Base-by-base conservation (phyloP, 306 rosid species). In the Dalbergia oliveri region DNA sequence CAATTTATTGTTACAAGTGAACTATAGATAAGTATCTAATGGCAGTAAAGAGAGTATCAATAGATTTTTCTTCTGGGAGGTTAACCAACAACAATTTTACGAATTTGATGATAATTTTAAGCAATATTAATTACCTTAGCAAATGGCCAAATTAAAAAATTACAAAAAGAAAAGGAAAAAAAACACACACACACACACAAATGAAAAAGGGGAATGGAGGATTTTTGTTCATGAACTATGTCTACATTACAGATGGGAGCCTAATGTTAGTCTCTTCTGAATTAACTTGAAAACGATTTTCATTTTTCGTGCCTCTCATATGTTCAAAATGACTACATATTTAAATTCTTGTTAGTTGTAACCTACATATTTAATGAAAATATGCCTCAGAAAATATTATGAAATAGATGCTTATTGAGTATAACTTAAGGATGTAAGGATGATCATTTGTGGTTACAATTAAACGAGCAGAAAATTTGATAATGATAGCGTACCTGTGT, bases 401-500 rank as follows among this genome's bases (percentile, higher is more conserved):
- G 57, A 49, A 50, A 75, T 45, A 69, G 37, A 65, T n/a, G 75
- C 60, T 70, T 35, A 61, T 79, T 57, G 57, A n/a, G n/a, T n/a
- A n/a, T 80, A 63, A 64, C 47, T 1, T 12, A 33, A 37, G 21
- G 35, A 59, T 61, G 57, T 21, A 65, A 34, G 49, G 60, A 44
- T 33, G 79, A 19, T 23, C 47, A 75, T 43, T 12, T 21, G 41
- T 16, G 23, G 44, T 64, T 78, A 45, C 65, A 83, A 54, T 58
- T 51, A 56, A 9, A n/a, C 51, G 16, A 9, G 37, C 37, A 64
- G 65, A 72, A 77, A 37, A 63, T 47, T 63, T 51, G 51, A 47
- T 69, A 11, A 39, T 68, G 13, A 54, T 80, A 82, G 72, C 69
- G 73, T 90, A 93, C 99, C 97, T 95, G 97, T 93, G 99, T 70